phyloP scores from a whole-genome alignment of 257 asterid genomes.

The Nicotiana benthamiana region DNA sequence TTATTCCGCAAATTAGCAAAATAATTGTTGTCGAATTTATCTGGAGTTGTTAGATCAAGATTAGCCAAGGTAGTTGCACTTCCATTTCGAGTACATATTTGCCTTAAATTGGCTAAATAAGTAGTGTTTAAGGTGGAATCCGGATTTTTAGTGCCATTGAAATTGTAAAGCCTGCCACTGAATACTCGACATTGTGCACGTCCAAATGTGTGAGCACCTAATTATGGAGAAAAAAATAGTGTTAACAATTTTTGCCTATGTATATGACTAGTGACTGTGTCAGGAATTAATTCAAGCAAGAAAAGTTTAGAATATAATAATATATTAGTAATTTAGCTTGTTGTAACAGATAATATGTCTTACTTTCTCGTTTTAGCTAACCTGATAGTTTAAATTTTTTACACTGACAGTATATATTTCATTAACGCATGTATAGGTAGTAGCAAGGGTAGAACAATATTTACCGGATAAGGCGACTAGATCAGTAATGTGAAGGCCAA shows the following conservation, averaged over 20 bases:
- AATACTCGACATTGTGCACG: slow-evolving; percentile 46
- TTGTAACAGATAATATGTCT: no score
- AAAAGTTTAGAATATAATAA: no score
- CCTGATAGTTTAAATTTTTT: no score
- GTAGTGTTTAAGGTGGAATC: slow-evolving; percentile 54
- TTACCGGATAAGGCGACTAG: slow-evolving; percentile 65
- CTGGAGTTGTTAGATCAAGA: slow-evolving; percentile 37
- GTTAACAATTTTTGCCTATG: no score
- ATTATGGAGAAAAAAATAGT: no score
- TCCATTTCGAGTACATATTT: slow-evolving; percentile 49
- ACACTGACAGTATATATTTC: no score
- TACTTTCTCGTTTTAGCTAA: no score
- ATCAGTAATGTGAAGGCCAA: slow-evolving; percentile 42
- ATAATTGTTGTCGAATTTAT: slow-evolving; percentile 39
- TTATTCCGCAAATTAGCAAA: slow-evolving; percentile 42
- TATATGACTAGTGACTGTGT: no score
- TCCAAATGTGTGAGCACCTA: slow-evolving; percentile 75
- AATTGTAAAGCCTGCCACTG: slow-evolving; percentile 40
- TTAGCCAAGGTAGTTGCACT: slow-evolving; percentile 24
- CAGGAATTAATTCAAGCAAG: no score
- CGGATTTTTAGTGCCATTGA: slow-evolving; percentile 39
- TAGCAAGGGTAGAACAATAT: no score
- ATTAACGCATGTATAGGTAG: no score
- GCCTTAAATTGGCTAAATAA: slow-evolving; percentile 32
- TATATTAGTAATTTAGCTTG: no score